Percentiles rank a stretch among this genome's conserved stretches.
Evolutionary conservation across 2,329 filamentous ascomycete species (phyloP).

Genomic region (Phyllosticta capitalensis): DNA sequence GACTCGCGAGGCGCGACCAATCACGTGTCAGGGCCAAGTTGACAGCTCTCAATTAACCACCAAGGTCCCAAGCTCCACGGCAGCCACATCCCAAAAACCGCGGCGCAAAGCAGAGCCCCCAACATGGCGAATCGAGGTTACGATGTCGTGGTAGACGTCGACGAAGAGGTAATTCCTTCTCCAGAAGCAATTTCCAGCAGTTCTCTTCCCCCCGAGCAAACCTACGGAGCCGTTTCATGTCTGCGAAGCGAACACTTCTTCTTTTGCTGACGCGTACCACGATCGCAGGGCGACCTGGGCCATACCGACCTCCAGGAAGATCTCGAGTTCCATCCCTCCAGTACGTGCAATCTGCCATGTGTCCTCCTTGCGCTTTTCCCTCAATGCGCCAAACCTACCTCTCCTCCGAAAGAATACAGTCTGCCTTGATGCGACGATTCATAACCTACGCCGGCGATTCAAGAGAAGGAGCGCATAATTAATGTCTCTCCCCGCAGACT

Average conservation of each 20-base stretch:
- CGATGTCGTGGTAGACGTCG: constrained; percentile 95
- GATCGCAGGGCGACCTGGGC: constrained; percentile 79
- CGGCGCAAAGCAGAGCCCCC: background rate
- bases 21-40: constrained; percentile 1
- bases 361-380: background rate
- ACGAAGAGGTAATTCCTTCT: constrained; percentile 64
- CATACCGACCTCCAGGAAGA: constrained; percentile 98
- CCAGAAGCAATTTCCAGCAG: background rate
- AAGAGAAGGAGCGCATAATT: background rate
- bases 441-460: background rate
- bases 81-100: background rate
- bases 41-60: constrained; percentile 8
- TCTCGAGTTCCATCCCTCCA: constrained; percentile 95
- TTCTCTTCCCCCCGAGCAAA: background rate
- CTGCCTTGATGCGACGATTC: background rate
- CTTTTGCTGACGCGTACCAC: constrained; percentile 13
- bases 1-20: background rate
- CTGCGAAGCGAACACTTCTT: constrained; percentile 10
- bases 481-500: constrained; percentile 40
- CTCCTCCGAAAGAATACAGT: constrained; percentile 4
- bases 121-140: constrained; percentile 77
- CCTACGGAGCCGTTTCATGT: constrained; percentile 9
- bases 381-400: constrained; percentile 5
- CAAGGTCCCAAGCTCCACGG: constrained; percentile 3
- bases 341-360: constrained; percentile 31